Evolutionary conservation across 495 filamentous ascomycete species (phyloP).

Genomic region (Lepidopterella palustris): DNA sequence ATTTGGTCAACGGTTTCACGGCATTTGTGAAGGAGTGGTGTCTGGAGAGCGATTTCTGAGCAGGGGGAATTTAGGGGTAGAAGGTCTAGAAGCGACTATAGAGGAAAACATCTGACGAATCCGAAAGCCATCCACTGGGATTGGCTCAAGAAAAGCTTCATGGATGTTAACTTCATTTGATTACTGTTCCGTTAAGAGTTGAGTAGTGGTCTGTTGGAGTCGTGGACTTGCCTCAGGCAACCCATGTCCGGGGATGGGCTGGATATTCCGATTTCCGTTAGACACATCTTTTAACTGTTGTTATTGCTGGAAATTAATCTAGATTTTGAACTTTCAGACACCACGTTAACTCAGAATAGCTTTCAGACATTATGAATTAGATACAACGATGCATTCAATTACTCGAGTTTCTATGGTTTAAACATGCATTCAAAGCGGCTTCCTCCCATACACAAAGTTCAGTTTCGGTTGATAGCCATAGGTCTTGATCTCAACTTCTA

Average conservation of each 20-base stretch:
- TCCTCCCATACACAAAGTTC: constrained; percentile 9
- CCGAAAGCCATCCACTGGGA: background rate
- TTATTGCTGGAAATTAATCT: background rate
- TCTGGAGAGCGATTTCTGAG: background rate
- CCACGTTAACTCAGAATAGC: background rate
- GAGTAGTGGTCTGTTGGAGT: background rate
- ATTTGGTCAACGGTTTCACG: constrained; percentile 2
- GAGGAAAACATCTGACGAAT: background rate
- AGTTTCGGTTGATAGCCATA: constrained; percentile 14
- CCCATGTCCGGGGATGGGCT: background rate
- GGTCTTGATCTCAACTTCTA: constrained; percentile 13
- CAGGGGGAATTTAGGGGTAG: background rate
- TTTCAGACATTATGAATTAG: background rate
- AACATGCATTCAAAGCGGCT: background rate
- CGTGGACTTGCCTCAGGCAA: background rate
- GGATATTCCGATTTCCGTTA: background rate
- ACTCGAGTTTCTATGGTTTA: background rate
- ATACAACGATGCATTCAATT: background rate
- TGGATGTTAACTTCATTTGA: background rate
- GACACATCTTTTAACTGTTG: background rate
- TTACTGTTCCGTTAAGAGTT: background rate
- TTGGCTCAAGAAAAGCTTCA: background rate
- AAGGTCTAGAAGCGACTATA: background rate
- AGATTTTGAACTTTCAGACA: background rate
- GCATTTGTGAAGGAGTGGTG: constrained; percentile 5